These are phyloP conservation scores for Mediolabrus comicus DNA, from an alignment of 108 stramenopile genomes.

Conservation along the genomic window DNA sequence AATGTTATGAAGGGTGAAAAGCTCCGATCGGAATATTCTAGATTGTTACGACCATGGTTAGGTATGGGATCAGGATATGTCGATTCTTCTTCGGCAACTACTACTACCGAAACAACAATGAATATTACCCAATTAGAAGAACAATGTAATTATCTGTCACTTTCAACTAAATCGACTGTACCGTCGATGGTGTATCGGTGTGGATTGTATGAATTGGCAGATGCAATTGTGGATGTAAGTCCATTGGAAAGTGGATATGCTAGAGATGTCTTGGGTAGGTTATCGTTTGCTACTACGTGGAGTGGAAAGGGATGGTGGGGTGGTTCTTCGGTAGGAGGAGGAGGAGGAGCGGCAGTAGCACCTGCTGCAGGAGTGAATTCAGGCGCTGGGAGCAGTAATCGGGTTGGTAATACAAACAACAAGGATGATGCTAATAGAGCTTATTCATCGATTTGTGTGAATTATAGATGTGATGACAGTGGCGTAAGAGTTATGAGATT, in stretches of 20 bases:
- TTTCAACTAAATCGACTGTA: slow-evolving; percentile 1
- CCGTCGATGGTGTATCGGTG: slow-evolving; percentile 55
- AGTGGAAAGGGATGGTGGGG: slow-evolving; percentile 52
- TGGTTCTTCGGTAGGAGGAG: not conserved
- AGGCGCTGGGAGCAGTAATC: not conserved
- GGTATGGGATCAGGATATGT: slow-evolving; percentile 33
- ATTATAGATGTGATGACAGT: slow-evolving; percentile 41
- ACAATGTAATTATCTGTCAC: slow-evolving; percentile 18
- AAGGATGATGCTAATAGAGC: slow-evolving; percentile 3
- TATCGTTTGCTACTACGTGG: slow-evolving; percentile 43
- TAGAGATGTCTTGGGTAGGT: slow-evolving; percentile 75
- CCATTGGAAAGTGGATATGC: slow-evolving; percentile 77
- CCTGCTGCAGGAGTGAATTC: not conserved
- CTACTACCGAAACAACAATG: not conserved
- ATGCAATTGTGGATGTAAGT: slow-evolving; percentile 80
- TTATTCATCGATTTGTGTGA: slow-evolving; percentile 34
- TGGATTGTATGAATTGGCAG: slow-evolving; percentile 60
- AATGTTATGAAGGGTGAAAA: slow-evolving; percentile 14
- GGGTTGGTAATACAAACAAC: not conserved
- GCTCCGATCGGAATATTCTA: slow-evolving; percentile 27
- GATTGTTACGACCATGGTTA: slow-evolving; percentile 32
- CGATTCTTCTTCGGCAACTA: not conserved
- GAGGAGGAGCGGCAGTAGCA: not conserved
- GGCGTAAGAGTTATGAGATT: slow-evolving; percentile 42
- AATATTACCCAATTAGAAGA: slow-evolving; percentile 20